A percentile compares a stretch with the other conserved stretches of the same genome.
Evolutionary conservation across 805 yeast genomes (phyloP).

Genomic region (Candida berthetii): DNA sequence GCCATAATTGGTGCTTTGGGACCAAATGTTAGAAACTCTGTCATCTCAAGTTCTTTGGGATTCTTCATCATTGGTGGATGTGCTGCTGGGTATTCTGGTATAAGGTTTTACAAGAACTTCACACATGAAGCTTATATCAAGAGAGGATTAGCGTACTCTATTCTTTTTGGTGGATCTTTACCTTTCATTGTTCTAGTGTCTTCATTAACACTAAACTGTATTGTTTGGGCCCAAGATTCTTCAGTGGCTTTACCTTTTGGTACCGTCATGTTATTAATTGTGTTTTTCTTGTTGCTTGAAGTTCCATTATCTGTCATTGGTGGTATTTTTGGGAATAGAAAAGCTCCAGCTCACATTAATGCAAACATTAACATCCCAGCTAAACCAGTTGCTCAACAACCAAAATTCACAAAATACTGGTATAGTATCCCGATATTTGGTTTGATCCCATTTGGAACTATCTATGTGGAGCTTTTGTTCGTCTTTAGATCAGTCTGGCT

Average conservation of each 20-base stretch:
- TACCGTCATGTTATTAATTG: conserved; percentile 55
- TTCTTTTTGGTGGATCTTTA: conserved; percentile 41
- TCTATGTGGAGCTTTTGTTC: conserved; percentile 72
- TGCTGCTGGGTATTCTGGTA: conserved; percentile 68
- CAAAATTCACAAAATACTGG: conserved; percentile 17
- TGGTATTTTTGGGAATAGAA: conserved; percentile 45
- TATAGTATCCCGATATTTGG: conserved; percentile 49
- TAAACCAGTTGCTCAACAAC: conserved; percentile 27
- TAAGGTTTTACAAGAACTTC: conserved; percentile 54
- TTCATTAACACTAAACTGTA: conserved; percentile 51
- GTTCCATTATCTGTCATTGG: conserved; percentile 74
- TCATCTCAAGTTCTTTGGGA: conserved; percentile 51
- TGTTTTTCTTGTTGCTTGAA: conserved; percentile 57
- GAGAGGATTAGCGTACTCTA: conserved; percentile 19
- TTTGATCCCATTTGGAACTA: conserved; percentile 68
- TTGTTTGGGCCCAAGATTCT: conserved; percentile 73
- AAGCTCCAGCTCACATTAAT: conserved; percentile 8
- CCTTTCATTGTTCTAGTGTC: conserved; percentile 43
- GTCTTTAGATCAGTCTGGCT: conserved; percentile 75
- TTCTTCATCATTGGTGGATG: conserved; percentile 66
- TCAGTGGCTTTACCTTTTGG: conserved; percentile 77
- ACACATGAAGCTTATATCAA: conserved; percentile 24
- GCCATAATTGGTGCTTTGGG: conserved; percentile 55
- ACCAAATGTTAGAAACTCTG: conserved; percentile 63
- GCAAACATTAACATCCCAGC: conserved; percentile 13